phyloP scores from a whole-genome alignment of 352 stramenopile species.

The Thraustochytrium sp. region DNA sequence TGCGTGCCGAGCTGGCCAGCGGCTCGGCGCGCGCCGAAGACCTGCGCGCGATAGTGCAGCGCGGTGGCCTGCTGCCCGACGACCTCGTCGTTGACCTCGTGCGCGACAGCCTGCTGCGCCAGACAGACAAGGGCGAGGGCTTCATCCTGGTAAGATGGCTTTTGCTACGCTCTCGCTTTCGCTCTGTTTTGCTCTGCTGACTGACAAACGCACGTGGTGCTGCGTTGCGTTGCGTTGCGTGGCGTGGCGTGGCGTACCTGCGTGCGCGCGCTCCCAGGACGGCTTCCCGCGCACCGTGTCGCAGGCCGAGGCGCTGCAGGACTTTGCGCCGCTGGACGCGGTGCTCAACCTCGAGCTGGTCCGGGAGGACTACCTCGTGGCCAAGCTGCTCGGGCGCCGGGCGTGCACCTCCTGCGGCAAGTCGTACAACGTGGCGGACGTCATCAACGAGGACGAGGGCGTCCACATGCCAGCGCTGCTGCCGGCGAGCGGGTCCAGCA shows the following conservation, averaged over 20 bases:
- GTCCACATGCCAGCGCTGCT: slow-evolving; percentile 80
- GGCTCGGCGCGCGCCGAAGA: slow-evolving; percentile 60
- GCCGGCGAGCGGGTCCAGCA: slow-evolving; percentile 63
- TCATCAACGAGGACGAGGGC: slow-evolving; percentile 68
- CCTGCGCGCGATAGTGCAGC: slow-evolving; percentile 69
- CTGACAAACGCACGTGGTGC: no score
- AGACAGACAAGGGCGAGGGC: slow-evolving; percentile 62
- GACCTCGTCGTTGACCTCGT: slow-evolving; percentile 80
- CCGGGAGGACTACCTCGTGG: slow-evolving; percentile 69
- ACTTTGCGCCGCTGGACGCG: slow-evolving; percentile 64
- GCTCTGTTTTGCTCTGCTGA: no score
- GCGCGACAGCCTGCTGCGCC: slow-evolving; percentile 61
- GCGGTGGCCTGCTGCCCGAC: slow-evolving; percentile 72
- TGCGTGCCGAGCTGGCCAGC: slow-evolving; percentile 61
- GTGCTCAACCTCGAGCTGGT: slow-evolving; percentile 75
- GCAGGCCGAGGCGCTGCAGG: slow-evolving; percentile 72
- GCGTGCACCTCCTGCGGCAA: slow-evolving; percentile 56
- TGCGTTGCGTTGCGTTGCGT: no score
- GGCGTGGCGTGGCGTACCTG: no score
- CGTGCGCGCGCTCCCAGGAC: slow-evolving; percentile 51
- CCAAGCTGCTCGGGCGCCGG: slow-evolving; percentile 75
- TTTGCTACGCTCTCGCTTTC: no score
- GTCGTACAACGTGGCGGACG: slow-evolving; percentile 73
- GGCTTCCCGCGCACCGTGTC: slow-evolving; percentile 78
- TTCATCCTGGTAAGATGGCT: slow-evolving; percentile 65